phyloP scores from a whole-genome alignment of 2,329 filamentous ascomycete species.

The Colletotrichum karsti region DNA sequence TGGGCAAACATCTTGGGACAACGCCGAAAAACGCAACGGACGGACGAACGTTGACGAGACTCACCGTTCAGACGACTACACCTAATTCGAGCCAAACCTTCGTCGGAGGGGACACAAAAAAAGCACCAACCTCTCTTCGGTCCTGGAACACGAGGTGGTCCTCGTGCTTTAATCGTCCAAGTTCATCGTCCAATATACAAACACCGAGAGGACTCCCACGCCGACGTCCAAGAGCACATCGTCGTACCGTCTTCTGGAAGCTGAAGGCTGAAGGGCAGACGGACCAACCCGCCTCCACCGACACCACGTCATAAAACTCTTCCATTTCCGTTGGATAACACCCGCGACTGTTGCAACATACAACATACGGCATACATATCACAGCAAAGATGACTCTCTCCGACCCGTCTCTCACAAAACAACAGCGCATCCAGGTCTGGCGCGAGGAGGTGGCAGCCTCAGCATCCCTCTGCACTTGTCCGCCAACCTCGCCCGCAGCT shows the following conservation, averaged over 20 bases:
- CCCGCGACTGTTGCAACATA: neutral
- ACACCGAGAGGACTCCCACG: neutral
- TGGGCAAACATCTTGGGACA: neutral
- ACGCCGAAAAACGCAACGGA: neutral
- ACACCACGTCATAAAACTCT: neutral
- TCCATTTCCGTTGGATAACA: neutral
- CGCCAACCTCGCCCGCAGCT: slow-evolving; percentile 38
- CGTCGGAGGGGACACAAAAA: neutral
- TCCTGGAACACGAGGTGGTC: neutral
- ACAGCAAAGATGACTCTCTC: slow-evolving; percentile 6
- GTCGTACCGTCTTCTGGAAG: neutral
- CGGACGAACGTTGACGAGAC: neutral
- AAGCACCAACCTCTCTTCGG: neutral
- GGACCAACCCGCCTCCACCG: neutral
- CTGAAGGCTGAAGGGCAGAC: neutral
- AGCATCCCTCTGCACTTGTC: slow-evolving; percentile 42
- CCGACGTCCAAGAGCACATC: neutral
- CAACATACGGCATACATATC: neutral
- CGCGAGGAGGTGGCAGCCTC: slow-evolving; percentile 54
- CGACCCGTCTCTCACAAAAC: slow-evolving; percentile 5
- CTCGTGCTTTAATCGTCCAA: neutral
- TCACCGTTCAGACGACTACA: slow-evolving; percentile 1
- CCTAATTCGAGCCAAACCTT: slow-evolving; percentile 6
- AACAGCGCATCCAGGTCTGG: slow-evolving; percentile 56
- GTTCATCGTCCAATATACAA: neutral